Base-by-base conservation (phyloP, 331 rosid species). In the Acacia concinna region DNA sequence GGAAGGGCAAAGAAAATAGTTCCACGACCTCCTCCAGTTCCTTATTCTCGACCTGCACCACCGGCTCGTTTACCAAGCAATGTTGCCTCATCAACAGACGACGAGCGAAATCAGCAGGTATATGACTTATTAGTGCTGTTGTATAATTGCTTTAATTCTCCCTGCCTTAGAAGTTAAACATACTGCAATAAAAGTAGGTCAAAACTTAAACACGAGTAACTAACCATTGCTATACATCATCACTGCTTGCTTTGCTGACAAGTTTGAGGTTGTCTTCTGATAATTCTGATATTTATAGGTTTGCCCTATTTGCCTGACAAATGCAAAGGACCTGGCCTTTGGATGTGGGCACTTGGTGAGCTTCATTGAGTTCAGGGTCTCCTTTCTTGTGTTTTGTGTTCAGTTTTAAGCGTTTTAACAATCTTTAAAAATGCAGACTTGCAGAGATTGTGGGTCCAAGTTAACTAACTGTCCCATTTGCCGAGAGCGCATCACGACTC, bases 291-390 rank as follows among this genome's bases (percentile, higher is more conserved):
- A 37, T 56, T 38, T 68, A 17, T 30, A 94, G 97, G 90, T 15
- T 8, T 94, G 98, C 75, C 92, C 98, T 68, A 80, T 92, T 85
- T 94, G 98, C 82, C 78, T 94, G 73, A 89, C 94, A 56, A 87
- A 90, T 71, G 81, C 67, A 38, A 94, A 51, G 77, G 98, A 94
- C 75, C 70, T 88, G 83, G 98, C 97, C 4, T 92, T 94, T 74
- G 87, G 85, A 34, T 94, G 97, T 78, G 97, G 97, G 7, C 98
- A 94, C 90, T 82, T 90, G 98, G 97, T 94, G 81, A 86, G 91
- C 56, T 65, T 44, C 64, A 28, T 4, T 65, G 14, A 40, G 21
- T 21, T 47, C 81, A 69, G 20, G 35, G 13, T 49, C 31, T 9
- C 23, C 74, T 32, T 59, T 72, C 14, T 1, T 65, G 21, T 71